phyloP scores from a whole-genome alignment of 2,329 filamentous ascomycete genomes.

The Gyromitra esculenta region DNA sequence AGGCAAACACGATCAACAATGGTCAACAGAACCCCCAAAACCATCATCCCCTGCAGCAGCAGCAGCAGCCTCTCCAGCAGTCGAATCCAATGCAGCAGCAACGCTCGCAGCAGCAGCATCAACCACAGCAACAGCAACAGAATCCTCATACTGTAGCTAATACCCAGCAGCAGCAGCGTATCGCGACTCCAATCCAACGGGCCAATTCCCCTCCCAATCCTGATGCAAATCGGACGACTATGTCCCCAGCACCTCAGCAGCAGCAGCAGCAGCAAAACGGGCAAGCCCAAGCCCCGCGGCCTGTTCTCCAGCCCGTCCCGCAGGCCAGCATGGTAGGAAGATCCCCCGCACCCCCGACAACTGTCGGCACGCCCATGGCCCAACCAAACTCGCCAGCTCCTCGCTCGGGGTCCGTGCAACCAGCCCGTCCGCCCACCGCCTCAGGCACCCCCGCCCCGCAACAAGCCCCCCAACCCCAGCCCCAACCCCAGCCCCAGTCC shows the following conservation, averaged over 20 bases:
- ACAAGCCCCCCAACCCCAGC: constrained; percentile 25
- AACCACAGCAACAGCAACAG: constrained; percentile 40
- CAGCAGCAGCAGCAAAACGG: constrained; percentile 49
- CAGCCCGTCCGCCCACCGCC: constrained; percentile 47
- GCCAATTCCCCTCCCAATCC: constrained; percentile 47
- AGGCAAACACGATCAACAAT: constrained; percentile 36
- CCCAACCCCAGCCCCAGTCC: constrained; percentile 5
- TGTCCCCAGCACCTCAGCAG: constrained; percentile 49
- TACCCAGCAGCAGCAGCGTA: constrained; percentile 51
- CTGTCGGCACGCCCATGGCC: constrained; percentile 22
- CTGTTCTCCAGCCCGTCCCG: constrained; percentile 23
- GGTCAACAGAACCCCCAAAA: constrained; percentile 41
- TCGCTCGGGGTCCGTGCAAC: constrained; percentile 50
- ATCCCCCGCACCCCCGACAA: constrained; percentile 38
- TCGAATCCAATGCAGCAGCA: constrained; percentile 51
- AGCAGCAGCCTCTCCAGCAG: constrained; percentile 25
- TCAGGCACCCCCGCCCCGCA: constrained; percentile 45
- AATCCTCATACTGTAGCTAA: constrained; percentile 45
- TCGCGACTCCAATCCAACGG: constrained; percentile 46
- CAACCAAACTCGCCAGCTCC: constrained; percentile 54
- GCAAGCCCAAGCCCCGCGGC: constrained; percentile 16
- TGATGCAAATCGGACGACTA: constrained; percentile 42
- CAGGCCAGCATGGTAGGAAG: constrained; percentile 25
- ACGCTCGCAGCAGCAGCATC: constrained; percentile 52
- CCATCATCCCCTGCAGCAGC: constrained; percentile 53